Evolutionary conservation across 208 protist species (phyloP).

Genomic region (Trichomonas vaginalis): DNA sequence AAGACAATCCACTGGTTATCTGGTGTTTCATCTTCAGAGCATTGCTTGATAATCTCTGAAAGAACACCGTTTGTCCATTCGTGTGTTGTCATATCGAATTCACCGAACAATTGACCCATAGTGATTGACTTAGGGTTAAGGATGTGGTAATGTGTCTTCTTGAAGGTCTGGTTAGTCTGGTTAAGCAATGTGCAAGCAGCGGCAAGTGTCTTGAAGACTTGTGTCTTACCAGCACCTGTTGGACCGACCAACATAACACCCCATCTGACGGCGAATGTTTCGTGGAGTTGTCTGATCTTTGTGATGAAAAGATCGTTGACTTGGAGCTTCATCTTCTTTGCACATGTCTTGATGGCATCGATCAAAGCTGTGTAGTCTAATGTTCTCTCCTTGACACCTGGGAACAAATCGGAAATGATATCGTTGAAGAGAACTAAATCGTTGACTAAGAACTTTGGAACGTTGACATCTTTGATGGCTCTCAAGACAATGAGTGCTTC

Average conservation of each 20-base stretch:
- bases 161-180: conserved; percentile 14
- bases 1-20: conserved; percentile 72
- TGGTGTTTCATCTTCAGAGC: conserved; percentile 7
- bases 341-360: conserved; percentile 49
- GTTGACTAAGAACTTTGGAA: conserved; percentile 80
- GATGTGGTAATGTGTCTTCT: conserved; percentile 54
- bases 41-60: conserved; percentile 1
- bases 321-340: conserved; percentile 56
- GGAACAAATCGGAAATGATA: conserved; percentile 88
- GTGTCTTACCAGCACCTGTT: conserved; percentile 78
- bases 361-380: conserved; percentile 71
- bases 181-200: conserved; percentile 38
- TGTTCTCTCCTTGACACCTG: conserved; percentile 60
- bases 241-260: conserved; percentile 87
- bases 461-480: conserved; percentile 79
- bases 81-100: conserved; percentile 73
- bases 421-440: conserved; percentile 68
- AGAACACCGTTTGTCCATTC: conserved; percentile 61
- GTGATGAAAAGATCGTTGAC: conserved; percentile 71
- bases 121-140: conserved; percentile 89
- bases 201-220: conserved; percentile 61
- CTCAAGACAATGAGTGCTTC: conserved; percentile 75
- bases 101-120: conserved; percentile 86
- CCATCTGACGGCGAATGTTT: conserved; percentile 85
- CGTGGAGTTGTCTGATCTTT: conserved; percentile 87